Conservation (phyloP, 805 yeast genomes). For the Pichia rugopelliculosa region DNA sequence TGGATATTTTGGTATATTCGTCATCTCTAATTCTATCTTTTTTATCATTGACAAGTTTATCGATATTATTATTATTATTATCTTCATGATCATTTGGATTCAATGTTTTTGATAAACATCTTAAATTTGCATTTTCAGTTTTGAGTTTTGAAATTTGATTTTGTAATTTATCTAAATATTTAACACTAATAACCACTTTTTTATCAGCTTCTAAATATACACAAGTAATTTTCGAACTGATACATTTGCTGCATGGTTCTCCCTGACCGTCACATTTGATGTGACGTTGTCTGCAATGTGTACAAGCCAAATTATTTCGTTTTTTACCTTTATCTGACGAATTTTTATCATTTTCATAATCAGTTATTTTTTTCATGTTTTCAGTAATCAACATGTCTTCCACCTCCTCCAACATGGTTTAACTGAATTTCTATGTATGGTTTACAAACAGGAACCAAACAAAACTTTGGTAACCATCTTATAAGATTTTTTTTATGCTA, state of each 20-base stretch:
- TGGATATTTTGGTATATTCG: no score
- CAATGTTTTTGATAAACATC: conserved; percentile 37
- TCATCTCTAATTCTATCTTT: neutral
- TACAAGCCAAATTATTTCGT: conserved; percentile 36
- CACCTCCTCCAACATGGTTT: neutral
- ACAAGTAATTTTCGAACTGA: conserved; percentile 47
- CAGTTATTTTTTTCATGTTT: neutral
- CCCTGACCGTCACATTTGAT: conserved; percentile 68
- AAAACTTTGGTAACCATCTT: no score
- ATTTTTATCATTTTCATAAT: neutral
- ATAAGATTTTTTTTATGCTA: no score
- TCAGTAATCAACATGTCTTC: neutral
- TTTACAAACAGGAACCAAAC: no score
- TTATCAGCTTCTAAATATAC: conserved; percentile 67
- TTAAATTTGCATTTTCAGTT: conserved; percentile 53
- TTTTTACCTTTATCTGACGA: conserved; percentile 12
- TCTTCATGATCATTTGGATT: neutral
- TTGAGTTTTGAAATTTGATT: conserved; percentile 59
- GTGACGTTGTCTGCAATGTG: conserved; percentile 63
- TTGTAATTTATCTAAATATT: conserved; percentile 58
- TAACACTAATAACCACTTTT: conserved; percentile 67
- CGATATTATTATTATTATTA: neutral
- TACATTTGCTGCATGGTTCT: conserved; percentile 62
- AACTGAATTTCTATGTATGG: neutral
- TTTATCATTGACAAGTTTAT: neutral